These are phyloP conservation scores for Solidago caesia DNA, from an alignment of 129 eudicot genomes.

Conservation along the genomic window DNA sequence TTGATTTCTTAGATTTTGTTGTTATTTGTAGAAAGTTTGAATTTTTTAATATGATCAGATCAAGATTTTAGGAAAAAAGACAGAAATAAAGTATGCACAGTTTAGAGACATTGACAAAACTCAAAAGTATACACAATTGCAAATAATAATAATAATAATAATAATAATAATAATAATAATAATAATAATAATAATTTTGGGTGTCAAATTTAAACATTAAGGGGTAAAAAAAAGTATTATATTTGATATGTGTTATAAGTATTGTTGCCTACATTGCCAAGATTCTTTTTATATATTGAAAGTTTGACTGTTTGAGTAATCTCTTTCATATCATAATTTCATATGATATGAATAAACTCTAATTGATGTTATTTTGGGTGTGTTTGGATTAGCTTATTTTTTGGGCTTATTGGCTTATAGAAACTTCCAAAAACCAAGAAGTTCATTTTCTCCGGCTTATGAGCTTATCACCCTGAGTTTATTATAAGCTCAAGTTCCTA, in stretches of 20 bases:
- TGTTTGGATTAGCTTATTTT: too few species aligned
- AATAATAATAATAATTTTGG: not conserved
- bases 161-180: too few species aligned
- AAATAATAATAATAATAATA: too few species aligned
- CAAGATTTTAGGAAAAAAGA: not conserved
- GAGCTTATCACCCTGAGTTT: too few species aligned
- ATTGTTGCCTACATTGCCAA: conserved; percentile 10
- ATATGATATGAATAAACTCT: not conserved
- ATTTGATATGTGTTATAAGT: not conserved
- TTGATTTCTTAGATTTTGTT: too few species aligned
- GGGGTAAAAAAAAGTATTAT: conserved; percentile 9
- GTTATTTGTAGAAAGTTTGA: not conserved
- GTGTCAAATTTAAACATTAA: not conserved
- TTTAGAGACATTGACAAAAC: too few species aligned
- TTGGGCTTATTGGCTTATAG: too few species aligned
- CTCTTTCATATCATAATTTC: too few species aligned
- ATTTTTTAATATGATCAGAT: conserved; percentile 9
- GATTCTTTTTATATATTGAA: not conserved
- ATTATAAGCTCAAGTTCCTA: too few species aligned
- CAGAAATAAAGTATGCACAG: too few species aligned
- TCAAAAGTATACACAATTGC: not conserved
- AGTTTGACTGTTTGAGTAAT: not conserved
- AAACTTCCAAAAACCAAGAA: too few species aligned
- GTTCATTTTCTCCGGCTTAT: too few species aligned
- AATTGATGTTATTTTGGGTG: not conserved